Conservation (phyloP, 306 rosid genomes). For the Gleditsia sinensis region DNA sequence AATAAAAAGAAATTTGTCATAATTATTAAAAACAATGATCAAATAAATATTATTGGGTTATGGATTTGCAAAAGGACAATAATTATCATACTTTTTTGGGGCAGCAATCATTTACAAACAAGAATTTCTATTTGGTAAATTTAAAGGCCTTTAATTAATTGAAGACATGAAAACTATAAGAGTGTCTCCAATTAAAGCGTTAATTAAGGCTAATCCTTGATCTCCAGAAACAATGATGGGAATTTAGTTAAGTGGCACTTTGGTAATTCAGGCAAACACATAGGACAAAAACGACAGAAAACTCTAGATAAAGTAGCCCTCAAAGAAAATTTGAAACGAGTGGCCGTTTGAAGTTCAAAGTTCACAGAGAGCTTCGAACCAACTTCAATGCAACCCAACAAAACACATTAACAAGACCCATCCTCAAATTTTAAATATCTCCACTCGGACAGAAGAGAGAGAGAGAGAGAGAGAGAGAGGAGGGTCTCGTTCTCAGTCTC, state of each 20-base stretch:
- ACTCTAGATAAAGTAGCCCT: conserved; percentile 42
- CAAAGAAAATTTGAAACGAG: conserved; percentile 61
- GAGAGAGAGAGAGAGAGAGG: conserved; percentile 10
- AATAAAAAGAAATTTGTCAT: not conserved
- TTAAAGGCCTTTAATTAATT: not conserved
- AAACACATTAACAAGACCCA: conserved; percentile 36
- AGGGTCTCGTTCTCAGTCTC: not conserved
- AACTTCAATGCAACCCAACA: conserved; percentile 53
- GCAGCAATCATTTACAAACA: not conserved
- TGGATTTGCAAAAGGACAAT: not conserved
- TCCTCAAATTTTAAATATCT: conserved; percentile 41
- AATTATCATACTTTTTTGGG: not conserved
- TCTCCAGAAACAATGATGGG: not conserved
- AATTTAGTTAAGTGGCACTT: conserved; percentile 11
- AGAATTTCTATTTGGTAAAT: not conserved
- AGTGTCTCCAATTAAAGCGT: not conserved
- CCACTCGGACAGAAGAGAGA: not conserved
- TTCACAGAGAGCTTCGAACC: conserved; percentile 22
- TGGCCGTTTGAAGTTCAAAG: conserved; percentile 75
- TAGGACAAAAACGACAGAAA: not conserved
- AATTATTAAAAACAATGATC: not conserved
- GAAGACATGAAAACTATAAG: not conserved
- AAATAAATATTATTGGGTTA: not conserved
- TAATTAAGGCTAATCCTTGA: not conserved
- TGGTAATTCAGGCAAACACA: conserved; percentile 2